A percentile compares a stretch with the other conserved stretches of the same genome.
These are phyloP conservation scores for Aschersonia sp. DNA, from an alignment of 2,329 filamentous ascomycete species.

Conservation along the genomic window DNA sequence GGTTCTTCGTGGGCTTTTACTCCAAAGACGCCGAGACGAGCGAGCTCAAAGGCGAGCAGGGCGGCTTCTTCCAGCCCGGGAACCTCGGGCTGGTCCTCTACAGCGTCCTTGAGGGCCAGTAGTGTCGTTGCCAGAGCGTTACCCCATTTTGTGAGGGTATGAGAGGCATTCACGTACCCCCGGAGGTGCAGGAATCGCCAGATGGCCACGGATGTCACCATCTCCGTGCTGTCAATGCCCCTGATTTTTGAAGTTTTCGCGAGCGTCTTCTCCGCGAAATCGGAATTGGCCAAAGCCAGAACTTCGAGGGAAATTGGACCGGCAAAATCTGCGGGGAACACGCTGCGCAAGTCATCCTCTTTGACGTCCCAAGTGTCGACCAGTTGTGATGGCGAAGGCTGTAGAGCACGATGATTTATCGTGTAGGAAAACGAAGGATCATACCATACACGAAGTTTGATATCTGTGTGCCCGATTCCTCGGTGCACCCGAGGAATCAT, in stretches of 20 bases:
- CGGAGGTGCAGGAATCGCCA: slow-evolving; percentile 86
- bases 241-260: slow-evolving; percentile 41
- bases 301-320: slow-evolving; percentile 42
- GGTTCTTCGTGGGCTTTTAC: slow-evolving; percentile 45
- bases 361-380: slow-evolving; percentile 59
- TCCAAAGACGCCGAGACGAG: slow-evolving; percentile 66
- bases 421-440: slow-evolving; percentile 52
- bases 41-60: slow-evolving; percentile 72
- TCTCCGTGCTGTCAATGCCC: slow-evolving; percentile 50
- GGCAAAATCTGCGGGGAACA: slow-evolving; percentile 27
- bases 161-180: slow-evolving; percentile 66
- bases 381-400: slow-evolving; percentile 30
- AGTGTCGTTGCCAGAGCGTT: slow-evolving; percentile 61
- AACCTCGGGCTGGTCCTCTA: slow-evolving; percentile 26
- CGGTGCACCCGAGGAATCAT: slow-evolving; percentile 68
- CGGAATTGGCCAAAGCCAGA: slow-evolving; percentile 49
- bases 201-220: slow-evolving; percentile 57
- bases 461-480: slow-evolving; percentile 67
- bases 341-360: slow-evolving; percentile 35
- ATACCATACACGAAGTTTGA: slow-evolving; percentile 75
- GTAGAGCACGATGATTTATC: slow-evolving; percentile 44
- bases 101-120: slow-evolving; percentile 41
- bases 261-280: slow-evolving; percentile 57
- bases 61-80: slow-evolving; percentile 57
- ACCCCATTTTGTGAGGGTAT: slow-evolving; percentile 75